Evolutionary conservation across 352 stramenopile genomes (phyloP), one percentile per base, ranked within the genome.

Genomic region (Globisporangium splendens): DNA sequence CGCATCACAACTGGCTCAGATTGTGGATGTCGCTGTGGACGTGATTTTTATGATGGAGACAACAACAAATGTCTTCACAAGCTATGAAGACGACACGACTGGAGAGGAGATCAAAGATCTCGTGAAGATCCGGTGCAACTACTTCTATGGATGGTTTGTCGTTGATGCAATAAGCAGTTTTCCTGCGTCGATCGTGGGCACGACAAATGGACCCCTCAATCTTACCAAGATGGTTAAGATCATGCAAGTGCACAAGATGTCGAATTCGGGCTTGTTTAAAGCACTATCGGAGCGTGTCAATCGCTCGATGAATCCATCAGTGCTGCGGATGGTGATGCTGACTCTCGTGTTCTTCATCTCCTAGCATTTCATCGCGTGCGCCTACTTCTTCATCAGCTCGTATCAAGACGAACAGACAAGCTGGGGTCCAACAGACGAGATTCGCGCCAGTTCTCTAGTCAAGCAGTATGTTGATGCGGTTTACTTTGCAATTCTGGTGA

Each of bases 341-440:
- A 84, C 77, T 3, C 54, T 88, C 11, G 77, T 89, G 8, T 92
- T 92, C 55, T 59, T 82, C 14, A 62, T 90, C 17, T 86, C 80
- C 0, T 72, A 90, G 46, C 83, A 90, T 60, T 73, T 90, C n/a
- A 90, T 92, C 28, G 83, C 77, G 31, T 92, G 83, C 51, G 70
- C 70, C 12, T 90, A 92, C 54, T 86, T 80, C 55, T 82, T 73
- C 51, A 86, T 87, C 54, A 78, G 67, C 42, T 58, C 69, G 31
- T 65, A 71, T 56, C 65, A 84, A 49, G 54, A 47, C 15, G 43
- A 71, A 8, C 53, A 70, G 17, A 83, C 70, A n/a, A 84, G 64
- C 8, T 90, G 72, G 77, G 57, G 73, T 10, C 70, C 71, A 1
- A 61, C 63, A 0, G 53, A 60, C n/a, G 63, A 75, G 1, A 65